Conservation (phyloP, 1,284 basidiomycete species). For the Tilletia caries region DNA sequence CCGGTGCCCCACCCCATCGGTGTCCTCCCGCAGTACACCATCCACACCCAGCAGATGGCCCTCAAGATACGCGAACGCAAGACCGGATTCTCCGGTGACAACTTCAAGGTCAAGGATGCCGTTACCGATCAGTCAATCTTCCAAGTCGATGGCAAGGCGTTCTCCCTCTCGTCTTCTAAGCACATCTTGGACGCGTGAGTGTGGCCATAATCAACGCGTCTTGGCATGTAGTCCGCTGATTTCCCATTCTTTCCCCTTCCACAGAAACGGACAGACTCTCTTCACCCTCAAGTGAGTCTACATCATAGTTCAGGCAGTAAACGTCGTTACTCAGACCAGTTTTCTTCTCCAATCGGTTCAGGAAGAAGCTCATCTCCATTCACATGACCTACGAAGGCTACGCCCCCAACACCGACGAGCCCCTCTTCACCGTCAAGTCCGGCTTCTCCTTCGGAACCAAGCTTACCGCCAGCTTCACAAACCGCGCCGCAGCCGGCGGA, state of each 20-base stretch:
- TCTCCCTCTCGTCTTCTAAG: conserved; percentile 25
- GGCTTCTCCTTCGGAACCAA: conserved; percentile 23
- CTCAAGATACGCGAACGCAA: conserved; percentile 29
- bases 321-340: background rate
- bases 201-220: too few relatives aligned
- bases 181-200: conserved; percentile 18
- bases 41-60: conserved; percentile 25
- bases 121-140: conserved; percentile 22
- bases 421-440: conserved; percentile 21
- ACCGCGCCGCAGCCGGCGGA: conserved; percentile 16
- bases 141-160: conserved; percentile 23
- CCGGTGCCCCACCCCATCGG: conserved; percentile 26
- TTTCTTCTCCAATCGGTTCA: background rate
- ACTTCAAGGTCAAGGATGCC: conserved; percentile 34
- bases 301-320: background rate
- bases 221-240: too few relatives aligned
- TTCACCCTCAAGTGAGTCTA: conserved; percentile 17
- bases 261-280: conserved; percentile 12
- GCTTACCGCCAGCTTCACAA: conserved; percentile 25
- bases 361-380: conserved; percentile 19
- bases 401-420: conserved; percentile 6
- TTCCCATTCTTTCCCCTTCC: conserved; percentile 7
- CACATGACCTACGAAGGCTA: conserved; percentile 17
- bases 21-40: conserved; percentile 23
- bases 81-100: conserved; percentile 22